Evolutionary conservation across 148 eudicot species (phyloP).

Genomic region (Rhododendron molle): DNA sequence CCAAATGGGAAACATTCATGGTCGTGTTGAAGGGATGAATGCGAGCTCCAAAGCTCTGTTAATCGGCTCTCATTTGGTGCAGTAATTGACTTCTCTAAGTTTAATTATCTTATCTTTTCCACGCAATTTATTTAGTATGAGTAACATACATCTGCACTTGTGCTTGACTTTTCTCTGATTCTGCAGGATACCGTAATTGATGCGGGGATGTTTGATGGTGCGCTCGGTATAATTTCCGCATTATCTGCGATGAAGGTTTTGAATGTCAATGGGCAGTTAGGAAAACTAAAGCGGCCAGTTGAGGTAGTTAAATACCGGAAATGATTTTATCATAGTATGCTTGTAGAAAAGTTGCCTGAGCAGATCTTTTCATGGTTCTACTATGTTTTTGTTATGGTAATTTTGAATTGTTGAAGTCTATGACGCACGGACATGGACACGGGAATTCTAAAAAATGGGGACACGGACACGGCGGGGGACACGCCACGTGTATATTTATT

Average conservation of each 20-base stretch:
- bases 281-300: slow-evolving; percentile 59
- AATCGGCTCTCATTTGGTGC: slow-evolving; percentile 93
- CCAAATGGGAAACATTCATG: slow-evolving; percentile 91
- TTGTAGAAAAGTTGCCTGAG: neutral
- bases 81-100: neutral
- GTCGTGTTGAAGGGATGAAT: slow-evolving; percentile 75
- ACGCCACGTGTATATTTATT: too few species aligned
- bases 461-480: too few species aligned
- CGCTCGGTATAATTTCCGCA: slow-evolving; percentile 76
- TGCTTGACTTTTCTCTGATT: slow-evolving; percentile 9
- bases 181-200: slow-evolving; percentile 90
- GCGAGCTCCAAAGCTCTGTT: slow-evolving; percentile 60
- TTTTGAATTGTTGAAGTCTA: neutral
- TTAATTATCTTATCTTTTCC: neutral
- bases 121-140: neutral
- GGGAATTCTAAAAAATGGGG: too few species aligned
- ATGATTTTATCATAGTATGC: neutral
- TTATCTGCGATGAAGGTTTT: slow-evolving; percentile 85
- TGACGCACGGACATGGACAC: too few species aligned
- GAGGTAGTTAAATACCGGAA: slow-evolving; percentile 48
- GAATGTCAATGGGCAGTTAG: slow-evolving; percentile 42
- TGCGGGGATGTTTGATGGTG: slow-evolving; percentile 93
- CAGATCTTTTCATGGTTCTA: neutral
- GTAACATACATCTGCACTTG: slow-evolving; percentile 1
- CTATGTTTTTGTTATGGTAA: neutral